Percentiles rank a stretch among this genome's conserved stretches.
Evolutionary conservation across 257 asterid genomes (phyloP).

Genomic region (Agastache rugosa): DNA sequence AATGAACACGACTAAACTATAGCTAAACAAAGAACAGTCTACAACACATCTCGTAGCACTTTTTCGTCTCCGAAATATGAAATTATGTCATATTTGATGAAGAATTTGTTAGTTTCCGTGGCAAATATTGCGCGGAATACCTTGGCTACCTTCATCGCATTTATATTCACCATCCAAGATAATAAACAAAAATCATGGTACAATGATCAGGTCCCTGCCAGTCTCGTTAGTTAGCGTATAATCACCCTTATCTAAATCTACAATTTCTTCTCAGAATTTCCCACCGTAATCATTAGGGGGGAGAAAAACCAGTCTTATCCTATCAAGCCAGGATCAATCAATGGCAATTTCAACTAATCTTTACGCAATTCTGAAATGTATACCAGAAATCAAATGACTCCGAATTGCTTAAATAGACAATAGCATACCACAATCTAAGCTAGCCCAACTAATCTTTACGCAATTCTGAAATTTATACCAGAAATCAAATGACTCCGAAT

Average conservation of each 20-base stretch:
- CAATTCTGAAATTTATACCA: no score
- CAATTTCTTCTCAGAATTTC: background rate
- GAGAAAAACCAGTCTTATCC: slow-evolving; percentile 1
- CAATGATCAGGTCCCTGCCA: slow-evolving; percentile 14
- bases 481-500: background rate
- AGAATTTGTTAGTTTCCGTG: background rate
- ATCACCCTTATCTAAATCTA: slow-evolving; percentile 19
- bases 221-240: background rate
- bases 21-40: background rate
- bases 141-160: slow-evolving; percentile 1
- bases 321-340: slow-evolving; percentile 21
- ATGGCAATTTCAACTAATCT: slow-evolving; percentile 15
- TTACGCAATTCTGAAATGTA: background rate
- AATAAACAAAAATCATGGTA: slow-evolving; percentile 8
- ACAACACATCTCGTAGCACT: background rate
- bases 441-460: no score
- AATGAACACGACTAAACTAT: background rate
- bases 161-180: slow-evolving; percentile 1
- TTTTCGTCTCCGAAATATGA: slow-evolving; percentile 4
- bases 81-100: slow-evolving; percentile 22
- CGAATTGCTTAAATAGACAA: background rate
- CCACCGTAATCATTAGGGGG: background rate
- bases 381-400: slow-evolving; percentile 1
- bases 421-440: background rate
- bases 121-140: background rate